Evolutionary conservation across 306 rosid genomes (phyloP), one percentile per base, ranked within the genome.

Genomic region (Rosa lucieae): DNA sequence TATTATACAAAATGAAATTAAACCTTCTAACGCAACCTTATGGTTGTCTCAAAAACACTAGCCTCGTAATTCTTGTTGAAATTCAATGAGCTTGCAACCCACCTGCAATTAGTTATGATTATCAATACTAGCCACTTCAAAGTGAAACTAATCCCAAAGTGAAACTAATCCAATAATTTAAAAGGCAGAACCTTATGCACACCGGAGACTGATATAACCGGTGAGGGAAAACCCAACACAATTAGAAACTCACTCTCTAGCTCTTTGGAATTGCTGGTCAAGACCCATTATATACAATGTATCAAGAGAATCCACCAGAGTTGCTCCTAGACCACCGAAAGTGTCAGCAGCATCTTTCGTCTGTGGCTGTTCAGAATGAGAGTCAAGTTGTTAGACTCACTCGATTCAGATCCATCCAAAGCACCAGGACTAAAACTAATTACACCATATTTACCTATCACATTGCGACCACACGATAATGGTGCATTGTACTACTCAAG

Each of bases 31-130:
- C 76, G 85, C 90, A 86, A 89, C 93, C 93, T 89, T 84, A 89
- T 87, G 93, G 87, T 89, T 89, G 93, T 89, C 91, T 89, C 93
- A 59, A 89, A 89, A 75, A 89, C 93, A 77, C 93, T 89, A 72
- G 89, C 89, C 82, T 88, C 90, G 4, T 76, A 71, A 73, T 86
- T 73, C 89, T 86, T 86, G 84, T 82, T 63, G 80, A 87, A 88
- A 81, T 78, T 39, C 71, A 89, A 82, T 26, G 90, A 87, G 47
- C 77, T 23, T 56, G 85, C 93, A 80, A 89, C 74, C 91, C 93
- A 90, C 84, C 93, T 90, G 91, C 86, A 86, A 74, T n/a, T 40
- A 84, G 75, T 61, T 68, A 77, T 52, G 35, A 61, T 26, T 32
- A 80, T 55, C 26, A 59, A 23, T 7, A 74, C 47, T 37, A 52